Conservation (phyloP, 163 green algal species). For the Scenedesmus sp. region DNA sequence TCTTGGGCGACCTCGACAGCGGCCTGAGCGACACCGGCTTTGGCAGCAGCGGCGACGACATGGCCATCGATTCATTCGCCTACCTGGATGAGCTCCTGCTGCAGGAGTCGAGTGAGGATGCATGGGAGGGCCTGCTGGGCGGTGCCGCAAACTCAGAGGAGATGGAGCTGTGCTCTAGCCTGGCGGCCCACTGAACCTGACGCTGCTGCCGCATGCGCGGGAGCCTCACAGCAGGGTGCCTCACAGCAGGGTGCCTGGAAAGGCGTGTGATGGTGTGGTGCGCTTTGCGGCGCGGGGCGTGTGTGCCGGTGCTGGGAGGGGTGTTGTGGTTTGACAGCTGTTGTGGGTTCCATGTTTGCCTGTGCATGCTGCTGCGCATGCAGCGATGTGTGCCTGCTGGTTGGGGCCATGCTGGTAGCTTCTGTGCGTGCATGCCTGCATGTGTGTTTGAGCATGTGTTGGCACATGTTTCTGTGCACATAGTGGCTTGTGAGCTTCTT, state of each 20-base stretch:
- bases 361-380: neutral
- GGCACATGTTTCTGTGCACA: neutral
- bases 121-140: slow-evolving; percentile 25
- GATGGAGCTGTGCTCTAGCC: slow-evolving; percentile 21
- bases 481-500: neutral
- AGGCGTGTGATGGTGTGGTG: neutral
- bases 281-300: too few relatives aligned
- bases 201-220: neutral
- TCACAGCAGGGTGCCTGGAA: too few relatives aligned
- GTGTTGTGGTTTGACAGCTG: too few relatives aligned
- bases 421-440: neutral
- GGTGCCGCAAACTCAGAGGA: neutral
- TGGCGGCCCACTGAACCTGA: neutral
- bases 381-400: neutral
- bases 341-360: too few relatives aligned
- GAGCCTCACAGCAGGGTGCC: too few relatives aligned
- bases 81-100: slow-evolving; percentile 2
- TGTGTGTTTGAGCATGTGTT: neutral
- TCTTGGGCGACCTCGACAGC: neutral
- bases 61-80: slow-evolving; percentile 15
- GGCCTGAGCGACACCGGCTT: slow-evolving; percentile 5
- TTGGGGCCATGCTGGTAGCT: neutral
- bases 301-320: too few relatives aligned
- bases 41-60: neutral
- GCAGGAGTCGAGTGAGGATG: slow-evolving; percentile 29